Evolutionary conservation across 345 rosid species (phyloP).

Genomic region (Turnera subulata): DNA sequence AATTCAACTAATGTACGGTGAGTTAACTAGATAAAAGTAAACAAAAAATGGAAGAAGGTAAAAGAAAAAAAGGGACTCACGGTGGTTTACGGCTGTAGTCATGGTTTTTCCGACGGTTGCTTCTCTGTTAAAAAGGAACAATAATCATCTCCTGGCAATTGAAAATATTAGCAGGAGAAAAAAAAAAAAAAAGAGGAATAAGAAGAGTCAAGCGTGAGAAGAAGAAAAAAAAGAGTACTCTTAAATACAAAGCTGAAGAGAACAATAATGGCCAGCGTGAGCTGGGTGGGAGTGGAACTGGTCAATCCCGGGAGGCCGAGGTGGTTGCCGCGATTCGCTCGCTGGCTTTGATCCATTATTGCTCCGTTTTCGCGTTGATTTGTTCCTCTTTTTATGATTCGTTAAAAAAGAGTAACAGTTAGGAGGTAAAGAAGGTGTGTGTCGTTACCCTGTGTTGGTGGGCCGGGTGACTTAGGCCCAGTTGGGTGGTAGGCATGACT

Average conservation of each 20-base stretch:
- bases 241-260: slow-evolving; percentile 89
- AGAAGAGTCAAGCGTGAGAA: too few species aligned
- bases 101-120: slow-evolving; percentile 62
- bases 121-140: slow-evolving; percentile 45
- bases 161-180: neutral
- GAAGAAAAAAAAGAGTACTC: slow-evolving; percentile 35
- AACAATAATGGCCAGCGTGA: slow-evolving; percentile 64
- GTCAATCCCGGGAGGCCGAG: slow-evolving; percentile 55
- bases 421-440: too few species aligned
- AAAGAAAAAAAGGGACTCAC: slow-evolving; percentile 33
- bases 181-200: too few species aligned
- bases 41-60: neutral
- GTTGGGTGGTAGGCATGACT: too few species aligned
- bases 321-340: slow-evolving; percentile 24
- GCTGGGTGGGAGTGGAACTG: slow-evolving; percentile 82
- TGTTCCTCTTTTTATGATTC: too few species aligned
- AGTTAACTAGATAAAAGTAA: too few species aligned
- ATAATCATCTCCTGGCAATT: neutral
- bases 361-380: neutral
- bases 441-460: too few species aligned
- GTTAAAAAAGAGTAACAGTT: too few species aligned
- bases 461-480: too few species aligned
- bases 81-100: slow-evolving; percentile 75
- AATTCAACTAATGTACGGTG: too few species aligned
- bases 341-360: slow-evolving; percentile 77